phyloP scores from a whole-genome alignment of 2,329 filamentous ascomycete genomes.

The Cordyceps javanica region DNA sequence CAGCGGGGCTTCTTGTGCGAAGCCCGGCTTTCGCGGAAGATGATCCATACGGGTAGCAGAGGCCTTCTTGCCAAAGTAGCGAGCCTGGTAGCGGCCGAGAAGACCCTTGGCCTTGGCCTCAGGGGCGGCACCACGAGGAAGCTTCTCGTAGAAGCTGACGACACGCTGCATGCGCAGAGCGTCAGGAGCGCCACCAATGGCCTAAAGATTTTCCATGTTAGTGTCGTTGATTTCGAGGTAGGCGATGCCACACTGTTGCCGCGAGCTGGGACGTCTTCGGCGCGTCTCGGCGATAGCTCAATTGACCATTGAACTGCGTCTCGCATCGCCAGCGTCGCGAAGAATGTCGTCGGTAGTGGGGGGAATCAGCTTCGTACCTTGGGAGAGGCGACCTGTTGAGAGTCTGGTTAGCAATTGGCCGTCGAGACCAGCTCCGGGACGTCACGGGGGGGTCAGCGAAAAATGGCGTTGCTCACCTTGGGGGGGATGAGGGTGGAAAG shows the following conservation, averaged over 20 bases:
- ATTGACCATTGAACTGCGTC: not conserved
- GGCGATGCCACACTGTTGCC: not conserved
- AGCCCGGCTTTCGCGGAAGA: conserved; percentile 20
- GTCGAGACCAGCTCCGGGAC: not conserved
- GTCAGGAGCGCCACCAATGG: conserved; percentile 90
- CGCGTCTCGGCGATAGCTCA: conserved; percentile 4
- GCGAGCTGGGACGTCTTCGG: not conserved
- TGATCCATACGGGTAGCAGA: conserved; percentile 71
- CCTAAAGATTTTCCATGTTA: conserved; percentile 45
- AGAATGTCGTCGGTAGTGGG: not conserved
- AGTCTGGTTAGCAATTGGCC: conserved; percentile 32
- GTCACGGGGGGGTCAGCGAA: not conserved
- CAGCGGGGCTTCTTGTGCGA: conserved; percentile 9
- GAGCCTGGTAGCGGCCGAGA: conserved; percentile 79
- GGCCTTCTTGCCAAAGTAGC: conserved; percentile 94
- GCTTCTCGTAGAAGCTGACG: conserved; percentile 97
- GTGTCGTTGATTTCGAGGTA: not conserved
- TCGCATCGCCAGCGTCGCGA: not conserved
- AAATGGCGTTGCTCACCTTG: conserved; percentile 61
- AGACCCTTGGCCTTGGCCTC: conserved; percentile 76
- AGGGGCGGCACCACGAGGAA: conserved; percentile 86
- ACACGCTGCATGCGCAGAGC: conserved; percentile 96
- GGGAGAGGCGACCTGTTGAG: conserved; percentile 67
- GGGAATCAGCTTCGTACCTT: conserved; percentile 55
- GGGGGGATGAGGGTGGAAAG: conserved; percentile 98